Evolutionary conservation across 2,329 filamentous ascomycete genomes (phyloP), one percentile per base, ranked within the genome.

Genomic region (Sporothrix inflata): DNA sequence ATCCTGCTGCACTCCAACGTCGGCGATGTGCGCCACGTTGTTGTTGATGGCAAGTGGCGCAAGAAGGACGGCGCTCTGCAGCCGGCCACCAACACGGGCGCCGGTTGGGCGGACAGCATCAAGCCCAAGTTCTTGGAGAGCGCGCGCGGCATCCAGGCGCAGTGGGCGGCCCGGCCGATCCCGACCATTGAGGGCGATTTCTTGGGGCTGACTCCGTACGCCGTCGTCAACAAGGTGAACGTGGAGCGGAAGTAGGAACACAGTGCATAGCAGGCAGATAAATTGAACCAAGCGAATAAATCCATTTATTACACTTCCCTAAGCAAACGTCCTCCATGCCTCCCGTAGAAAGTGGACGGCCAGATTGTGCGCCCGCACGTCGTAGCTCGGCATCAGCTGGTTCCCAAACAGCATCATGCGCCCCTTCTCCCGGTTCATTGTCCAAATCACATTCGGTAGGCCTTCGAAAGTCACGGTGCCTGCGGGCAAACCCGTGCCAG

Each of bases 401-500:
- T 57, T 71, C 38, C 38, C 72, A 65, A 73, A 71, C 61, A 73
- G 34, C 72, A 73, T 71, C 61, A 69, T 66, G 30, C 60, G 69
- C 3, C 72, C 72, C 53, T 63, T 70, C 34, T 73, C 68, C 19
- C 72, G 47, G 34, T 73, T 73, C 72, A 73, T 71, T n/a, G 61
- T 71, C 72, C 69, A 71, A n/a, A 71, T 71, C 1, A 73, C 6
- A n/a, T 73, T 73, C 14, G 72, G 72, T 16, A 40, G 53, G 11
- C 69, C 72, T 27, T 73, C 72, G 49, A 68, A 73, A 5, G 72
- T 42, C 34, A 73, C 69, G 3, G 72, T 71, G 4, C 72, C 72
- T 27, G 34, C 21, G 19, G 72, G 72, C 14, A 71, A 45, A 49
- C 69, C 60, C 16, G 61, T 61, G 24, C 53, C 49, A 8, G 72